A percentile compares a stretch with the other conserved stretches of the same genome.
Evolutionary conservation across 768 basidiomycete species (phyloP).

Genomic region (Serendipita indica): DNA sequence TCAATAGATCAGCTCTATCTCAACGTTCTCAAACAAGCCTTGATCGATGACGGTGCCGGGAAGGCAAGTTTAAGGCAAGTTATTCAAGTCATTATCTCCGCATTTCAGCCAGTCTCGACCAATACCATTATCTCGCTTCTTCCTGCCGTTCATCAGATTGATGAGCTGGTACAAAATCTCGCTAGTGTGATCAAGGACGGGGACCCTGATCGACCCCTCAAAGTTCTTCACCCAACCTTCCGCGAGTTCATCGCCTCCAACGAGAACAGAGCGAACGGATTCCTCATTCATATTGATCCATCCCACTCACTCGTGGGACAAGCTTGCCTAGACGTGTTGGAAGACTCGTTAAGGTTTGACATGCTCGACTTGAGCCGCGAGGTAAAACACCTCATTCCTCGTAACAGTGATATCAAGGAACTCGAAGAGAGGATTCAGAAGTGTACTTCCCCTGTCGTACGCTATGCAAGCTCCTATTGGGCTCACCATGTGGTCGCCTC

Average conservation of each 20-base stretch:
- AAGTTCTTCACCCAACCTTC: neutral
- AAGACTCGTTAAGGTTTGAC: neutral
- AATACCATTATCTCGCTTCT: neutral
- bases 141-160: neutral
- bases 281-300: neutral
- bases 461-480: neutral
- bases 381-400: neutral
- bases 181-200: neutral
- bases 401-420: neutral
- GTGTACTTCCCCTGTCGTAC: neutral
- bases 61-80: neutral
- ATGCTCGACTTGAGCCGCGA: neutral
- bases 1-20: neutral
- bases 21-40: neutral
- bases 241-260: neutral
- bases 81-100: neutral
- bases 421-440: neutral
- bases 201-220: neutral
- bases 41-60: neutral
- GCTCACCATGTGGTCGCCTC: slow-evolving; percentile 2
- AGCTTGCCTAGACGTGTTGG: neutral
- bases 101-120: neutral
- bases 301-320: neutral
- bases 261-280: neutral
- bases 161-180: neutral